Conservation (phyloP, 2,329 filamentous ascomycete species). For the Penicillium sp. region DNA sequence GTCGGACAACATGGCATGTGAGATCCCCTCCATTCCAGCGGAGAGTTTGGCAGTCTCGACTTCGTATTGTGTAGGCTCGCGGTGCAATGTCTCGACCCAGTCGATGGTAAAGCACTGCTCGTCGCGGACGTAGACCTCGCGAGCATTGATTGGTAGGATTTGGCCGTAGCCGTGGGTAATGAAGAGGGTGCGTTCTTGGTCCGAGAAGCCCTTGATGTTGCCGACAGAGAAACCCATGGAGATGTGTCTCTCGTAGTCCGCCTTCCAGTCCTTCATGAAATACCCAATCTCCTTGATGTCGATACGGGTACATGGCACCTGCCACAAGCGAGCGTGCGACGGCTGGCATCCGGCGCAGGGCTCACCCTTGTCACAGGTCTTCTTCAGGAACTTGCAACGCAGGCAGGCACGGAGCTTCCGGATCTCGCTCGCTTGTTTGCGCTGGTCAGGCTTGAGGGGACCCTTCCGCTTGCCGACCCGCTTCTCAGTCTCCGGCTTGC, state of each 20-base stretch:
- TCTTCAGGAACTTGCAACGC: conserved; percentile 98
- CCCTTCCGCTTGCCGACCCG: conserved; percentile 89
- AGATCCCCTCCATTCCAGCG: conserved; percentile 86
- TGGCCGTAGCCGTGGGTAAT: conserved; percentile 97
- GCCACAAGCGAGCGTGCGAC: conserved; percentile 93
- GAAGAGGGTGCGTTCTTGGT: conserved; percentile 71
- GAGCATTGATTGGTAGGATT: conserved; percentile 87
- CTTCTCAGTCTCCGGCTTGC: conserved; percentile 89
- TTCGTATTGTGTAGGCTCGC: conserved; percentile 79
- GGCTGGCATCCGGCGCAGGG: conserved; percentile 94
- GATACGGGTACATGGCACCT: conserved; percentile 95
- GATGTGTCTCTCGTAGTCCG: conserved; percentile 90
- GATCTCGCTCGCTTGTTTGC: conserved; percentile 96
- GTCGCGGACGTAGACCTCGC: conserved; percentile 89
- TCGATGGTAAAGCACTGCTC: conserved; percentile 92
- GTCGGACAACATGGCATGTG: conserved; percentile 77
- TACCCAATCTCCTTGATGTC: conserved; percentile 98
- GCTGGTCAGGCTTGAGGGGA: conserved; percentile 87
- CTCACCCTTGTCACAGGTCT: conserved; percentile 97
- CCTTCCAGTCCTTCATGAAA: conserved; percentile 99
- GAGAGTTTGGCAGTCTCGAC: conserved; percentile 86
- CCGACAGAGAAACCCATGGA: conserved; percentile 85
- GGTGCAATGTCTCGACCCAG: conserved; percentile 83
- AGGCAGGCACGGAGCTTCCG: conserved; percentile 91
- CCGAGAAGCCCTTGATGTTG: conserved; percentile 86